These are phyloP conservation scores for Dothideomycetes sp. DNA, from an alignment of 2,329 filamentous ascomycete species.

Conservation along the genomic window DNA sequence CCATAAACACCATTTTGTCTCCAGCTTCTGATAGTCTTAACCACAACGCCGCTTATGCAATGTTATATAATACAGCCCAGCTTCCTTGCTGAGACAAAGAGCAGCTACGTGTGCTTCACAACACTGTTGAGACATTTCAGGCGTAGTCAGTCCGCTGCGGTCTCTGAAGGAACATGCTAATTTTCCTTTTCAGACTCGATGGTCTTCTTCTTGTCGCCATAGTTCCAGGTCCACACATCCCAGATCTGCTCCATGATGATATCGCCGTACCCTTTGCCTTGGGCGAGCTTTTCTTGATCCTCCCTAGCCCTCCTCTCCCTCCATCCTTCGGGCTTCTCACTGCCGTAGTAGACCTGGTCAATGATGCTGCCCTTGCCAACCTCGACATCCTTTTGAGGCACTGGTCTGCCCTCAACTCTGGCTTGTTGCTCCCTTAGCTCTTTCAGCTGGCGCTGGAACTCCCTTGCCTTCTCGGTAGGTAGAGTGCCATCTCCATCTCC, in stretches of 20 bases:
- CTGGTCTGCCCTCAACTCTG: constrained; percentile 24
- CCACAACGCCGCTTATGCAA: too few relatives aligned
- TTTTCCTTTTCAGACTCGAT: background rate
- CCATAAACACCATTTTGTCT: too few relatives aligned
- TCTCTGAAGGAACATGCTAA: too few relatives aligned
- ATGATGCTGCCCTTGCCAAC: constrained; percentile 15
- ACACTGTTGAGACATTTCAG: too few relatives aligned
- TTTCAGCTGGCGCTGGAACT: constrained; percentile 23
- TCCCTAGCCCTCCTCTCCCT: constrained; percentile 30
- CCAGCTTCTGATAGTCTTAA: too few relatives aligned
- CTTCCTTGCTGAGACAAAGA: too few relatives aligned
- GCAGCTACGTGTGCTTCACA: too few relatives aligned
- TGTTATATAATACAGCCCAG: too few relatives aligned
- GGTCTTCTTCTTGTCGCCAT: background rate
- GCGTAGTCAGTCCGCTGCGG: too few relatives aligned
- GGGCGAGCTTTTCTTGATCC: constrained; percentile 30
- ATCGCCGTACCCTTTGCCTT: constrained; percentile 25
- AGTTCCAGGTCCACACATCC: constrained; percentile 12
- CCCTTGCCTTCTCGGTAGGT: constrained; percentile 26
- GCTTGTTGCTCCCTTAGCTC: constrained; percentile 29
- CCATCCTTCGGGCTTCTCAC: constrained; percentile 32
- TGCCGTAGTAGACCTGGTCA: constrained; percentile 27
- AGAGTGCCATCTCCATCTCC: constrained; percentile 12
- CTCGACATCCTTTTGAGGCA: constrained; percentile 12
- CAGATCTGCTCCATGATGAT: constrained; percentile 27